A percentile compares a stretch with the other conserved stretches of the same genome.
Conservation (phyloP, 306 rosid species). For the Cyamopsis tetragonoloba region DNA sequence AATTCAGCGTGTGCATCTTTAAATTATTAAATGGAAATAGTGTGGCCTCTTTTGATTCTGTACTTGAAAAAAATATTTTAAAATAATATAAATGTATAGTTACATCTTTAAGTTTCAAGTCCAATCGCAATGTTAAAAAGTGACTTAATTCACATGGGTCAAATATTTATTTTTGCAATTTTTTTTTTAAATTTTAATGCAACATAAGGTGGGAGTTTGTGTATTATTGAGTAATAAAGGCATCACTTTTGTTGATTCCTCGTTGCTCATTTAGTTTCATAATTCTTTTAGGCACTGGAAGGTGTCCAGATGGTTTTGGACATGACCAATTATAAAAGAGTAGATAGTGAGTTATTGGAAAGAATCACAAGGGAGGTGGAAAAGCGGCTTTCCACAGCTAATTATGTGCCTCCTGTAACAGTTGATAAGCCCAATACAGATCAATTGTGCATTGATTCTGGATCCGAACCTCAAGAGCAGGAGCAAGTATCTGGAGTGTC, state of each 20-base stretch:
- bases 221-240: background rate
- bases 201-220: background rate
- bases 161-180: background rate
- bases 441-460: constrained; percentile 28
- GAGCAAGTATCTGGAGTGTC: constrained; percentile 36
- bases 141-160: background rate
- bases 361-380: constrained; percentile 67
- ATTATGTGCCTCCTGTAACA: constrained; percentile 29
- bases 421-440: constrained; percentile 15
- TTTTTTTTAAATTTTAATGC: background rate
- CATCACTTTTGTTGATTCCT: constrained; percentile 23
- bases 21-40: background rate
- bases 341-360: constrained; percentile 58
- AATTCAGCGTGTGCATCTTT: background rate
- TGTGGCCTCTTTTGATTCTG: background rate
- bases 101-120: background rate
- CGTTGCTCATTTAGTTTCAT: constrained; percentile 24
- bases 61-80: background rate
- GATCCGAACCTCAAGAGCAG: constrained; percentile 34
- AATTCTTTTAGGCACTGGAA: constrained; percentile 69
- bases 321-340: constrained; percentile 54
- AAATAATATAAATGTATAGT: constrained; percentile 1
- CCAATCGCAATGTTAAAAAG: background rate
- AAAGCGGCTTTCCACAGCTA: constrained; percentile 36
- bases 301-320: constrained; percentile 68